Evolutionary conservation across 331 rosid species (phyloP), one percentile per base, ranked within the genome.

Genomic region (Dryas integrifolia): DNA sequence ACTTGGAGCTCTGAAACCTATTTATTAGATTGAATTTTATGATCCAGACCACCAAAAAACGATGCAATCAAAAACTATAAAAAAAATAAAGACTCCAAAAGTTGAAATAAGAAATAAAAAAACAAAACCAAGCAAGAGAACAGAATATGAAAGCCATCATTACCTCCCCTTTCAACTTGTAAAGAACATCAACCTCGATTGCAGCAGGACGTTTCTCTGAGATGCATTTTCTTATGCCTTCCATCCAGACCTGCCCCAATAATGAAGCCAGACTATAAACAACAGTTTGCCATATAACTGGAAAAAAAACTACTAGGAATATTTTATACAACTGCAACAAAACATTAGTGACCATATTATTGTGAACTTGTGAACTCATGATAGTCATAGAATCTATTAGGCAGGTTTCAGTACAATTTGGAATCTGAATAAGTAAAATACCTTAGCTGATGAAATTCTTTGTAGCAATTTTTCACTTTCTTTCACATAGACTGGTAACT

Each of bases 101-200:
- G 58, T 24, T 56, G 7, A 24, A 11, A 51, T 77, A 69, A 49
- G 66, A 63, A 48, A 78, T 55, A 72, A 60, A 79, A 72, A 47
- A 60, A 69, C 74, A 39, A 59, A 44, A 58, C 21, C 68, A 52
- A 44, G 43, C 55, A 9, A 65, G n/a, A 79, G 46, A 35, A 55
- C n/a, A 56, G 74, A 43, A 7, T 44, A 14, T 41, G 61, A 44
- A 61, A 72, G 74, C 41, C 65, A 61, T 60, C 51, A 74, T 82
- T 75, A 94, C 98, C 98, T 91, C 88, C 16, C 78, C 76, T 66
- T 85, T 85, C 82, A 94, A 78, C 80, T 89, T 85, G 84, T 80
- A 76, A 65, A 94, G 87, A 79, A 48, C 69, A 77, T 86, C 88
- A 70, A 94, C 38, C 40, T 89, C 89, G 48, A 91, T 68, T 12